Percentiles rank a stretch among this genome's conserved stretches.
Evolutionary conservation across 768 basidiomycete genomes (phyloP).

Genomic region (Hypholoma sublateritium): DNA sequence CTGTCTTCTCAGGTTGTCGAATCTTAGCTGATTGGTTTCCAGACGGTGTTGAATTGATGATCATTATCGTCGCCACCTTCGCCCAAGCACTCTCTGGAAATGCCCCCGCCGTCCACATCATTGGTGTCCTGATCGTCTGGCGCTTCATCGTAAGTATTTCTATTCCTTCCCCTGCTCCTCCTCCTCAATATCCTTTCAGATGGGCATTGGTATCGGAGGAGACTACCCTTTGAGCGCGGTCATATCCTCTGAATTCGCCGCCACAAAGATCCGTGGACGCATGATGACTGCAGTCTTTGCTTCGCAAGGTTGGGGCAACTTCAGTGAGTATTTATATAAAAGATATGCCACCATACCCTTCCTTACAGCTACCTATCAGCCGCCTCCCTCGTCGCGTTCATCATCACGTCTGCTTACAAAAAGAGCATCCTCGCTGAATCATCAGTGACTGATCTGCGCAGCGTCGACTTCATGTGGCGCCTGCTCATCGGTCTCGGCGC

Average conservation of each 20-base stretch:
- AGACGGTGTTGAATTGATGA: slow-evolving; percentile 76
- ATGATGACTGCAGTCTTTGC: slow-evolving; percentile 92
- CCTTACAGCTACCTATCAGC: slow-evolving; percentile 57
- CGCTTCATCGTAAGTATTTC: slow-evolving; percentile 57
- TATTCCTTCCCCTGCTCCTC: background rate
- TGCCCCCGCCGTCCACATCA: slow-evolving; percentile 65
- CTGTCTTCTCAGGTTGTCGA: background rate
- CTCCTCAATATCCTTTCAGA: slow-evolving; percentile 26
- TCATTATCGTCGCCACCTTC: slow-evolving; percentile 80
- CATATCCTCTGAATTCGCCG: slow-evolving; percentile 88
- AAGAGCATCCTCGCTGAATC: slow-evolving; percentile 41
- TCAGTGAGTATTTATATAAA: slow-evolving; percentile 47
- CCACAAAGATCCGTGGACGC: slow-evolving; percentile 73
- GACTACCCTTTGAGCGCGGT: slow-evolving; percentile 87
- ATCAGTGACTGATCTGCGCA: slow-evolving; percentile 34
- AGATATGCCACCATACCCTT: background rate
- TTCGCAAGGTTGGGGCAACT: slow-evolving; percentile 85
- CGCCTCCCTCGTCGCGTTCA: slow-evolving; percentile 64
- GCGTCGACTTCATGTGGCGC: slow-evolving; percentile 83
- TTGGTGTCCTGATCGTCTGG: slow-evolving; percentile 82
- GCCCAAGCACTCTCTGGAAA: slow-evolving; percentile 75
- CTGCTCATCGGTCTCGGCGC: slow-evolving; percentile 87
- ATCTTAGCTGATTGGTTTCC: background rate
- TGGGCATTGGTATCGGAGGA: slow-evolving; percentile 85
- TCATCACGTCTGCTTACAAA: slow-evolving; percentile 72